Conservation (phyloP, 768 basidiomycete genomes). For the Clathrus columnatus region DNA sequence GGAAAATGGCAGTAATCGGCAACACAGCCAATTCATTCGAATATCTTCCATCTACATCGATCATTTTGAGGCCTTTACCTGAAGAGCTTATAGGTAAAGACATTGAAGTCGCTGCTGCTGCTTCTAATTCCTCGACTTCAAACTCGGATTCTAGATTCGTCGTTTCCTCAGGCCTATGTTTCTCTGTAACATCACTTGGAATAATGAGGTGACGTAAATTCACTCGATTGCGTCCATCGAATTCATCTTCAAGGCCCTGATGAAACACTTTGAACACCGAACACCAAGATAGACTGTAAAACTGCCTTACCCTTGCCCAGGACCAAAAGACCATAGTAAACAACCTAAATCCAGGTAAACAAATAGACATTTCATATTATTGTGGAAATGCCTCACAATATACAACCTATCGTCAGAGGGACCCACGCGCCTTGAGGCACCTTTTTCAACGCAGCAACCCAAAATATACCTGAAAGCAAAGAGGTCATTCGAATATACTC, state of each 20-base stretch:
- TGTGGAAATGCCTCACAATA: slow-evolving; percentile 31
- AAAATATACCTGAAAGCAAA: slow-evolving; percentile 38
- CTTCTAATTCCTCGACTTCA: neutral
- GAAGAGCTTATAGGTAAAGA: neutral
- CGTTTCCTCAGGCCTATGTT: neutral
- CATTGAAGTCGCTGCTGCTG: neutral
- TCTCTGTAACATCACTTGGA: slow-evolving; percentile 20
- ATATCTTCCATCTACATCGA: slow-evolving; percentile 9
- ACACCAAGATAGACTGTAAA: neutral
- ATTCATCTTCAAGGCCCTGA: slow-evolving; percentile 47
- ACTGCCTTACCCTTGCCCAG: slow-evolving; percentile 42
- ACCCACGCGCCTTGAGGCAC: slow-evolving; percentile 62
- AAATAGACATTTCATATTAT: neutral
- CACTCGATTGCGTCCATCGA: slow-evolving; percentile 47
- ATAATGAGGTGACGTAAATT: slow-evolving; percentile 49
- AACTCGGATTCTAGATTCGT: neutral
- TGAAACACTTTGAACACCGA: neutral
- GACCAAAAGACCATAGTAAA: slow-evolving; percentile 54
- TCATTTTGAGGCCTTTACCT: neutral
- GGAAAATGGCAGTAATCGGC: slow-evolving; percentile 48
- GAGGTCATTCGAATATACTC: neutral
- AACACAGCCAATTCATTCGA: slow-evolving; percentile 30
- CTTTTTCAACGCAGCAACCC: slow-evolving; percentile 54
- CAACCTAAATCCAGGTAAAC: slow-evolving; percentile 21
- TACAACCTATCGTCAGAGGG: slow-evolving; percentile 45